These are phyloP conservation scores for Taxawa tesnikishii DNA, from an alignment of 2,329 filamentous ascomycete genomes.

Conservation along the genomic window DNA sequence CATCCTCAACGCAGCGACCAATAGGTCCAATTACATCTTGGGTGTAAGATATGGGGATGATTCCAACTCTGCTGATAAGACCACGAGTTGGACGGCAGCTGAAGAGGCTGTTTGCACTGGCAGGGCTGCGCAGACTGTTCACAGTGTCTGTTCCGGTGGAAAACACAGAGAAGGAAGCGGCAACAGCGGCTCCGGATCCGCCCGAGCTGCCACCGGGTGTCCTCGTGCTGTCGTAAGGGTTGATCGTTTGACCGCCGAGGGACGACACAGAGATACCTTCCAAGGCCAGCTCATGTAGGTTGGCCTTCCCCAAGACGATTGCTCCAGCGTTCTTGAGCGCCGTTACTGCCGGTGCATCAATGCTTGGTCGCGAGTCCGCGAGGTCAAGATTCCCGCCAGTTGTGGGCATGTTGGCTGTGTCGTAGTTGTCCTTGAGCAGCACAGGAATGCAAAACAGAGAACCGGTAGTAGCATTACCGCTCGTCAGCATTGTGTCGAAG, in stretches of 20 bases:
- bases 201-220: conserved; percentile 55
- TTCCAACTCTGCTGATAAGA: conserved; percentile 15
- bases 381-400: conserved; percentile 44
- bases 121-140: conserved; percentile 50
- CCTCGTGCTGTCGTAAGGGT: conserved; percentile 53
- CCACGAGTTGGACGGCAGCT: conserved; percentile 40
- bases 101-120: conserved; percentile 48
- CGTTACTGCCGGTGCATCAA: conserved; percentile 18
- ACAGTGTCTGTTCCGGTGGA: conserved; percentile 28
- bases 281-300: conserved; percentile 49
- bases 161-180: conserved; percentile 44
- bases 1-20: conserved; percentile 17
- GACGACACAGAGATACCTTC: conserved; percentile 53
- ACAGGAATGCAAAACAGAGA: conserved; percentile 49
- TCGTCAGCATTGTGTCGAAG: conserved; percentile 33
- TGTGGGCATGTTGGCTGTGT: conserved; percentile 43
- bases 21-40: conserved; percentile 21
- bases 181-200: conserved; percentile 49
- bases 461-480: conserved; percentile 35
- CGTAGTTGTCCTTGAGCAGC: conserved; percentile 53
- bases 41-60: conserved; percentile 20
- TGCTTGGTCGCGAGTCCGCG: conserved; percentile 30
- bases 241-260: conserved; percentile 50
- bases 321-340: conserved; percentile 20
- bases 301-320: conserved; percentile 20